phyloP scores from a whole-genome alignment of 2,329 filamentous ascomycete species.

The Scedosporium boydii region DNA sequence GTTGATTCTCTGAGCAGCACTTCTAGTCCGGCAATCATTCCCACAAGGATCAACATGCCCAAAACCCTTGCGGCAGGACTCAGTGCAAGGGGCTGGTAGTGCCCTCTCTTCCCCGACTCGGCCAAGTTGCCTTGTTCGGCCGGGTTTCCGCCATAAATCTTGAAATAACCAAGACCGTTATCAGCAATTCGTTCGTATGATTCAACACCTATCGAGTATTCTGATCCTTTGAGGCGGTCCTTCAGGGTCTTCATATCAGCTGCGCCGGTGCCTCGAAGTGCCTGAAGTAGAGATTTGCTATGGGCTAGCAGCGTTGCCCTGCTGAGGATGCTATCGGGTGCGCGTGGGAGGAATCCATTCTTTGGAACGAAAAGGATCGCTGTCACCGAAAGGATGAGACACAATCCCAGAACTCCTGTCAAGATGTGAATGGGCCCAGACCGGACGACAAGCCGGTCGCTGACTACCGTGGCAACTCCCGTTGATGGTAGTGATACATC shows the following conservation, averaged over 20 bases:
- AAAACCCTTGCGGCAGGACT: slow-evolving; percentile 18
- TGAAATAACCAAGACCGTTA: slow-evolving; percentile 8
- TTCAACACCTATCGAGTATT: slow-evolving; percentile 24
- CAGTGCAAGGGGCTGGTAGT: slow-evolving; percentile 18
- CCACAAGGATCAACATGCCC: slow-evolving; percentile 17
- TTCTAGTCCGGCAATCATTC: slow-evolving; percentile 24
- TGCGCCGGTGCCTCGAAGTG: slow-evolving; percentile 23
- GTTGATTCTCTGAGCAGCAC: slow-evolving; percentile 21
- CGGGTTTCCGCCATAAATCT: not conserved
- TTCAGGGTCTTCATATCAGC: slow-evolving; percentile 17
- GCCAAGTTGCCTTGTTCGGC: not conserved
- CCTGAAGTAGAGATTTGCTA: slow-evolving; percentile 23
- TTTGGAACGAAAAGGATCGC: slow-evolving; percentile 15
- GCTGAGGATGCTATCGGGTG: slow-evolving; percentile 23
- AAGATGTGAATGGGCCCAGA: slow-evolving; percentile 21
- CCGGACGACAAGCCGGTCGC: slow-evolving; percentile 21
- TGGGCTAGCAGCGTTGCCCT: slow-evolving; percentile 25
- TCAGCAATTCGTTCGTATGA: slow-evolving; percentile 21
- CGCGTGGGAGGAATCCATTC: slow-evolving; percentile 24
- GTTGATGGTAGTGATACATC: slow-evolving; percentile 10
- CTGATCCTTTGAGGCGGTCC: slow-evolving; percentile 16
- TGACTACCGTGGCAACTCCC: slow-evolving; percentile 16
- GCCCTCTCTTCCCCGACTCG: slow-evolving; percentile 10
- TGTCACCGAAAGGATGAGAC: slow-evolving; percentile 14
- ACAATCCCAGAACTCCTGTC: slow-evolving; percentile 17